phyloP scores from a whole-genome alignment of 2,329 filamentous ascomycete species.

The Neofusicoccum sp. region DNA sequence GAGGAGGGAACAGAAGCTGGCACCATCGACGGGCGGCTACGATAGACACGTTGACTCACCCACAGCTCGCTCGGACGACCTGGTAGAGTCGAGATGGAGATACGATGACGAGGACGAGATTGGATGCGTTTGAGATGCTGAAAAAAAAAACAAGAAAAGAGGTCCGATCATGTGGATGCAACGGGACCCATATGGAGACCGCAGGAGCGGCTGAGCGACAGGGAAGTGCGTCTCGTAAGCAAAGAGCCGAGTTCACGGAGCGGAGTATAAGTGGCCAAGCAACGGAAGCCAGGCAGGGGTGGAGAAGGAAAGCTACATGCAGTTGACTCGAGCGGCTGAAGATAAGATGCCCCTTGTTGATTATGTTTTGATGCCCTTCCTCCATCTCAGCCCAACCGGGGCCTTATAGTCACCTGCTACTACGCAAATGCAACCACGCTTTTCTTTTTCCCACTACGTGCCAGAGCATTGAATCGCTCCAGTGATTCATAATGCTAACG shows the following conservation, averaged over 20 bases:
- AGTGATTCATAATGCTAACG: conserved; percentile 4
- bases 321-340: conserved; percentile 5
- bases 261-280: background rate
- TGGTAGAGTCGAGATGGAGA: too few species aligned
- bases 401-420: background rate
- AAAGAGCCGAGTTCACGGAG: background rate
- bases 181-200: background rate
- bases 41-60: too few species aligned
- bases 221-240: conserved; percentile 1
- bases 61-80: too few species aligned
- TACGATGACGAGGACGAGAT: too few species aligned
- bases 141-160: background rate
- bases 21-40: too few species aligned
- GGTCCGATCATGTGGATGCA: background rate
- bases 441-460: conserved; percentile 13
- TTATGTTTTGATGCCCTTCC: conserved; percentile 10
- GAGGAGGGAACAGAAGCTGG: too few species aligned
- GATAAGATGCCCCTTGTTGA: background rate
- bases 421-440: background rate
- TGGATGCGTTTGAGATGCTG: too few species aligned
- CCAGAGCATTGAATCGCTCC: conserved; percentile 1
- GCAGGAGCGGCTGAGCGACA: background rate
- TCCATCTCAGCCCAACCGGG: background rate
- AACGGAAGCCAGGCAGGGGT: background rate
- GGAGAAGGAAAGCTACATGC: background rate